Evolutionary conservation across 2,329 filamentous ascomycete species (phyloP).

Genomic region (Podosphaera fusca): DNA sequence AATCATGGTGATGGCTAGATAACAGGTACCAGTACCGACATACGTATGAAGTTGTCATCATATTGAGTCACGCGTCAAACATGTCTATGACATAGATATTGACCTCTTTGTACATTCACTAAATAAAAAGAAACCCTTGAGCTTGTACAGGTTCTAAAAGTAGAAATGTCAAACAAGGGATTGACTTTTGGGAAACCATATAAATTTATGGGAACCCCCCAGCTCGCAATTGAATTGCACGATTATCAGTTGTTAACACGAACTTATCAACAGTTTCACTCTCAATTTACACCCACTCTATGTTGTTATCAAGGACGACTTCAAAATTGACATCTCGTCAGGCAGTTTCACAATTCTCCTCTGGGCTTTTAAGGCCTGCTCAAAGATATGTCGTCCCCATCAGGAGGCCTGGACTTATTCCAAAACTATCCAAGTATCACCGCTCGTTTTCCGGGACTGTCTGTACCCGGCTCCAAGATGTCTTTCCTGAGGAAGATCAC

Average conservation of each 20-base stretch:
- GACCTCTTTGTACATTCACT: neutral
- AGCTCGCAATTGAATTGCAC: neutral
- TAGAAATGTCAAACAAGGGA: neutral
- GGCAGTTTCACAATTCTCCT: conserved; percentile 11
- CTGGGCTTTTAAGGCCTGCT: conserved; percentile 9
- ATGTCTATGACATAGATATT: neutral
- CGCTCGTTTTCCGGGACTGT: conserved; percentile 13
- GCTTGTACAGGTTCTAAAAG: neutral
- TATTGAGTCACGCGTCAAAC: neutral
- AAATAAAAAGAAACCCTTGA: neutral
- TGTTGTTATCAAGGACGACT: conserved; percentile 12
- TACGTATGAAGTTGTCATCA: neutral
- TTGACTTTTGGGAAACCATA: neutral
- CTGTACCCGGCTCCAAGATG: conserved; percentile 11
- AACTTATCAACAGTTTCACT: neutral
- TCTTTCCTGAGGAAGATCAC: conserved; percentile 15
- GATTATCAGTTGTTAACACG: neutral
- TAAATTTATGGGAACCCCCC: neutral
- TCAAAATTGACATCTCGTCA: conserved; percentile 9
- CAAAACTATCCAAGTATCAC: conserved; percentile 3
- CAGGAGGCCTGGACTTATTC: conserved; percentile 4
- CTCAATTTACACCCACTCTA: conserved; percentile 4
- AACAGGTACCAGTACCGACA: too few relatives aligned
- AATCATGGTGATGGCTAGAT: too few relatives aligned
- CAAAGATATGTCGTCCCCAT: conserved; percentile 7